These are phyloP conservation scores for Syncephalastrum monosporum DNA, from an alignment of 371 early-diverging fungal species.

Conservation along the genomic window DNA sequence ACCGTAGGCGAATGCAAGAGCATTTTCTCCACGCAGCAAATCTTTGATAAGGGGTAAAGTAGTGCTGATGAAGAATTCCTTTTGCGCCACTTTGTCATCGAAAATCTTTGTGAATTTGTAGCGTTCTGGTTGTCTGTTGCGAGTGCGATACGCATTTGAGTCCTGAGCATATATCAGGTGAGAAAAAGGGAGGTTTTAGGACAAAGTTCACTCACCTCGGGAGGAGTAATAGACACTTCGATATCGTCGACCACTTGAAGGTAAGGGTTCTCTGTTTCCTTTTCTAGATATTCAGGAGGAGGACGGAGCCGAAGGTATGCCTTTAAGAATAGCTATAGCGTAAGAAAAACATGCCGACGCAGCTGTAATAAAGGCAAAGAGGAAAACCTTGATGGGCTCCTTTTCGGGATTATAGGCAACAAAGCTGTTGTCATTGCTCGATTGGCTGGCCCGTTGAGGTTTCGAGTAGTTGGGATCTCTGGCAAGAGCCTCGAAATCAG, in stretches of 20 bases:
- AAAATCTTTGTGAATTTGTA: slow-evolving; percentile 70
- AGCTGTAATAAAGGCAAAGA: not conserved
- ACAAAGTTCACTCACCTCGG: slow-evolving; percentile 24
- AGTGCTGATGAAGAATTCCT: slow-evolving; percentile 58
- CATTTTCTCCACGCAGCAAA: slow-evolving; percentile 59
- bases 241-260: slow-evolving; percentile 49
- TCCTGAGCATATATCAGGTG: slow-evolving; percentile 10
- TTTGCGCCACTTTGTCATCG: slow-evolving; percentile 45
- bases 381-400: slow-evolving; percentile 24
- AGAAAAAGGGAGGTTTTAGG: slow-evolving; percentile 1
- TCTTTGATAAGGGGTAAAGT: slow-evolving; percentile 57
- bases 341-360: not conserved
- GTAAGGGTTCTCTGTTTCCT: slow-evolving; percentile 25
- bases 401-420: slow-evolving; percentile 28
- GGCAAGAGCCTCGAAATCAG: slow-evolving; percentile 14
- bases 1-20: slow-evolving; percentile 72
- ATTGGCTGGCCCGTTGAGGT: not conserved
- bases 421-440: slow-evolving; percentile 13
- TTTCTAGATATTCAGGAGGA: slow-evolving; percentile 12
- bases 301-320: slow-evolving; percentile 50
- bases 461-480: slow-evolving; percentile 4
- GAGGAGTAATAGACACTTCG: slow-evolving; percentile 49
- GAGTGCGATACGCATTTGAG: slow-evolving; percentile 41
- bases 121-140: slow-evolving; percentile 49
- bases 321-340: slow-evolving; percentile 18